Percentiles rank a stretch among this genome's conserved stretches.
Evolutionary conservation across 2,329 filamentous ascomycete species (phyloP).

Genomic region (Coniochaeta sp.): DNA sequence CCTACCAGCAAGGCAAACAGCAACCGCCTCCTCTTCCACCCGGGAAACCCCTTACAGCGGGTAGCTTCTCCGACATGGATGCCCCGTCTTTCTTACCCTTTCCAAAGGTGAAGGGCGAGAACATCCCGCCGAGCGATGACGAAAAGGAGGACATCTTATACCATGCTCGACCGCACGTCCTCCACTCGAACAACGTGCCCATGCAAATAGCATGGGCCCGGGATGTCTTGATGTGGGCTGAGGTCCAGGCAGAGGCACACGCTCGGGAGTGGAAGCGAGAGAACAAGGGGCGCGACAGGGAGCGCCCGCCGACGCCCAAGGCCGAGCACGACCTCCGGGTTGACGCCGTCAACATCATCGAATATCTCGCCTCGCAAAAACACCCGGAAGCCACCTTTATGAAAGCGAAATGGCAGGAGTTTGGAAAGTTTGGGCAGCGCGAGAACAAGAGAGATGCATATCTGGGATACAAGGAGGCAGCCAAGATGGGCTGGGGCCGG

Average conservation of each 20-base stretch:
- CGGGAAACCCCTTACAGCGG: slow-evolving; percentile 21
- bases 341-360: slow-evolving; percentile 88
- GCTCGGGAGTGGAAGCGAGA: slow-evolving; percentile 48
- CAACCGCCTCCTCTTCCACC: slow-evolving; percentile 7
- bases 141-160: slow-evolving; percentile 89
- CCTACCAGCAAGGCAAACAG: slow-evolving; percentile 20
- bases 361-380: slow-evolving; percentile 81
- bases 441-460: slow-evolving; percentile 95
- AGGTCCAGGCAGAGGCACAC: slow-evolving; percentile 72
- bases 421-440: slow-evolving; percentile 88
- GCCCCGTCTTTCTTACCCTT: slow-evolving; percentile 85
- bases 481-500: slow-evolving; percentile 76
- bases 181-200: slow-evolving; percentile 89
- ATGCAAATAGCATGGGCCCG: slow-evolving; percentile 97
- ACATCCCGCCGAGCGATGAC: slow-evolving; percentile 88
- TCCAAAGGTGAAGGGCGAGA: slow-evolving; percentile 76
- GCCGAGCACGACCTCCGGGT: slow-evolving; percentile 81
- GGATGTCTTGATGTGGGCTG: slow-evolving; percentile 83
- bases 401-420: slow-evolving; percentile 93
- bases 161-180: slow-evolving; percentile 71
- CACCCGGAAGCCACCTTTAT: slow-evolving; percentile 95
- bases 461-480: slow-evolving; percentile 75
- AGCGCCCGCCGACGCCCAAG: slow-evolving; percentile 71
- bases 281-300: slow-evolving; percentile 41
- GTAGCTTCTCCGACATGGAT: slow-evolving; percentile 35